These are phyloP conservation scores for Helianthus annuus DNA, from an alignment of 129 eudicot genomes.

Conservation along the genomic window HanXRQr2.0-SUNRISE NC_035434.2:40494289-40494788, in stretches of 20 bases:
- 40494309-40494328: neutral
- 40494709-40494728: too few species aligned
- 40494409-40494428: constrained; percentile 89
- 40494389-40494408: constrained; percentile 74
- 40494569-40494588: neutral
- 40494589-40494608: neutral
- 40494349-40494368: neutral
- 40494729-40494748: too few species aligned
- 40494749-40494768: too few species aligned
- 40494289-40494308: constrained; percentile 25
- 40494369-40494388: constrained; percentile 54
- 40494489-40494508: constrained; percentile 58
- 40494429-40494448: constrained; percentile 74
- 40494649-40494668: neutral
- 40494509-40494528: constrained; percentile 61
- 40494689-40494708: neutral
- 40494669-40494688: neutral
- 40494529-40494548: constrained; percentile 20
- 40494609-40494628: neutral
- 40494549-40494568: neutral
- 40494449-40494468: constrained; percentile 52
- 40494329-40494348: too few species aligned
- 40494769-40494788: too few species aligned
- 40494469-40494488: constrained; percentile 59
- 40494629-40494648: neutral